Evolutionary conservation across 2,329 filamentous ascomycete genomes (phyloP), one percentile per base, ranked within the genome.

Genomic region (Fusarium avenaceum): DNA sequence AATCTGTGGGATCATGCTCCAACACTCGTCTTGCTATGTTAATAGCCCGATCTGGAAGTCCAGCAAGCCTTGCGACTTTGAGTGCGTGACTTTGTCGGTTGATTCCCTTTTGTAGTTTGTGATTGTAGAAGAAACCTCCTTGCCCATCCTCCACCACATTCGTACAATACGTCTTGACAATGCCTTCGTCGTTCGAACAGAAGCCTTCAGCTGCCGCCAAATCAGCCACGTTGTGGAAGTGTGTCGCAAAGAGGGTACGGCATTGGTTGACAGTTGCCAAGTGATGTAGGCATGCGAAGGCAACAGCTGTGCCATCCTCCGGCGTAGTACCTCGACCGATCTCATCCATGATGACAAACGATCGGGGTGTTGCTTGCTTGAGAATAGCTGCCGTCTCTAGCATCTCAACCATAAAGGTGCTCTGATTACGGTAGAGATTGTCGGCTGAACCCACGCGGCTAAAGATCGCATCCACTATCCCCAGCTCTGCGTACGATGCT

Each of bases 341-440:
- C 82, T 99, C 96, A 78, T 99, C 96, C 95, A 99, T 98, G 78
- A 99, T 95, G 63, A 96, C 95, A 73, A 99, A 96, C 1, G 92
- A 96, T 24, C 90, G 86, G 2, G 89, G 81, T 1, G 95, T 98
- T 0, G 96, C 95, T 70, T 92, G 86, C 63, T 91, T 92, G 52
- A 99, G 85, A 53, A 99, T 99, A 26, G 91, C 86, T 3, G 95
- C 94, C 20, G 96, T 97, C 80, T 99, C 96, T 3, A 97, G 86
- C 96, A 99, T 99, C 81, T 99, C 96, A 2, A 98, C 93, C 96
- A 99, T 98, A 80, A 99, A 99, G 0, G 96, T 99, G 53, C 93
- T 97, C 79, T 98, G 94, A 81, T 97, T 92, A 50, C 89, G 88
- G 81, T 92, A 97, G n/a, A 99, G 84, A 76, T 97, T 95, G 78